Evolutionary conservation across 139 green algal genomes (phyloP).

Genomic region (Chlorella vulgaris): DNA sequence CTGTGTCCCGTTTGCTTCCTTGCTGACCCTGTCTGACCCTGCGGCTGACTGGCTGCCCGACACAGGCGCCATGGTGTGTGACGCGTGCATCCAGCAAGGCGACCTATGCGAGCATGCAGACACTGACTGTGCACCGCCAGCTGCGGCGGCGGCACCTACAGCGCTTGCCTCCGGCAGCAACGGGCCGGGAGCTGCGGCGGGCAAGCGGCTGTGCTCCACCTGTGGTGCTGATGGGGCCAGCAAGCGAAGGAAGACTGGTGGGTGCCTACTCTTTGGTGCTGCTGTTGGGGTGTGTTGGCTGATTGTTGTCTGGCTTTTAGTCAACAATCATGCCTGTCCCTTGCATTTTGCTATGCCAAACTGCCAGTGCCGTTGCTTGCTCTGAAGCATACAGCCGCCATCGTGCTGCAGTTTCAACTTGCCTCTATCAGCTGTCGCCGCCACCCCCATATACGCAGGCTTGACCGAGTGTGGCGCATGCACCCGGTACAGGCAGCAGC

Average conservation of each 20-base stretch:
- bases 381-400: background rate
- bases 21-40: background rate
- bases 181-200: background rate
- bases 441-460: too few relatives aligned
- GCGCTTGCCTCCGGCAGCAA: background rate
- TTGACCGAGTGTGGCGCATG: constrained; percentile 17
- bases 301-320: background rate
- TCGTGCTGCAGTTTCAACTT: background rate
- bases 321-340: background rate
- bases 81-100: background rate
- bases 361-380: too few relatives aligned
- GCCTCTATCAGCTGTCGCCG: too few relatives aligned
- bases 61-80: constrained; percentile 9
- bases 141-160: background rate
- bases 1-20: background rate
- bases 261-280: too few relatives aligned
- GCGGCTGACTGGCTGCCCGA: background rate
- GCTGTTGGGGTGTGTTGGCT: background rate
- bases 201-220: background rate
- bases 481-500: constrained; percentile 1
- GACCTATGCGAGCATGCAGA: background rate
- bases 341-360: too few relatives aligned
- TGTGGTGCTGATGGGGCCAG: background rate
- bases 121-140: background rate
- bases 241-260: background rate